Base-by-base conservation (phyloP, 1,284 basidiomycete genomes). In the Cutaneotrichosporon sp. region DNA sequence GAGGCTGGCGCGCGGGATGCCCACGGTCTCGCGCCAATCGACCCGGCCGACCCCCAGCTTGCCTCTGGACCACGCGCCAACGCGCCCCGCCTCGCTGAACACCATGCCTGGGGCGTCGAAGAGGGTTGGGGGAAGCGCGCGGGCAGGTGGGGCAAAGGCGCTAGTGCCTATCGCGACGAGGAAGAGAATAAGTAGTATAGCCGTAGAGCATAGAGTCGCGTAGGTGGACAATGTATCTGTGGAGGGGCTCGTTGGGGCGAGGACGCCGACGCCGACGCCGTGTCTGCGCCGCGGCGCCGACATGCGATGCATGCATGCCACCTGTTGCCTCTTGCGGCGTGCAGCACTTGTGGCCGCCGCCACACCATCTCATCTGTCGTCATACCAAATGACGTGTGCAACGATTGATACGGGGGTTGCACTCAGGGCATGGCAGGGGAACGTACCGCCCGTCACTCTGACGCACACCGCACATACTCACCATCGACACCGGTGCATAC, bases 111-210 rank as follows among this genome's bases (percentile, higher is more conserved):
- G 74, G 74, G 73, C 2, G 69, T 76, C 1, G 64, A 69, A 15
- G 73, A 76, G 42, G 70, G 73, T 20, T 79, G 78, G 78, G 78
- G 78, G 0, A 64, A 69, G 44, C 74, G 72, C 35, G 76, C 76
- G 0, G 78, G 78, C 0, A 52, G 63, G 33, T 80, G 78, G 78
- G 78, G 78, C 0, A 61, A 70, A 49, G 78, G 78, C 0, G 68
- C 72, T 3, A 65, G 49, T 15, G 58, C 38, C n/a, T 55, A 50
- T 15, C 46, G 36, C n/a, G 43, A 38, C 21, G 43, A 49, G 46
- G 39, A 52, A 23, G 22, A 30, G 26, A 14, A 9, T 4, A 15
- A 38, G 26, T 3, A 40, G 22, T 13, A 17, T n/a, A 43, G 41
- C 9, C 4, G 20, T 13, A n/a, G n/a, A n/a, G n/a, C n/a, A n/a